Evolutionary conservation across 208 protist genomes (phyloP), one percentile per base, ranked within the genome.

Genomic region (Trypanosoma vivax): DNA sequence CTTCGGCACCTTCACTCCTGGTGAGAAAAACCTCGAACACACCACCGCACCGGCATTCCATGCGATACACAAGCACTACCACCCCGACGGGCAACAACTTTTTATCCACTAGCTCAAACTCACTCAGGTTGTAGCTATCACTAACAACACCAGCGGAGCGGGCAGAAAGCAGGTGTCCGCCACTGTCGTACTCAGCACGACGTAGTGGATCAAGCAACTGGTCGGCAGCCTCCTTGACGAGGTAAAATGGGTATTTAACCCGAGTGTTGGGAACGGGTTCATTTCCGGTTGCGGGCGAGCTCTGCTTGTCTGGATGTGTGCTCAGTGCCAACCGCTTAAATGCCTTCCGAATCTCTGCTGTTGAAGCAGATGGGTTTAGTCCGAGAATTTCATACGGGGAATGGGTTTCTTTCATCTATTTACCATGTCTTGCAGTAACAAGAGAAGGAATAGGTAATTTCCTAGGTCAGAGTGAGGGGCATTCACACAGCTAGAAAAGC

Each of bases 41-140:
- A 9, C 83, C 83, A 40, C 83, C 83, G 50, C 83, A 92, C 18
- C 83, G 76, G 60, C 83, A 92, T 51, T 87, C 83, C 29, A 75
- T 54, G 45, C 55, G 60, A 46, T 78, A 88, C 31, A 88, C 68
- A 33, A 55, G 53, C 57, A 79, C 61, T 25, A 37, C 33, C 7
- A 47, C 27, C 5, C 5, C 39, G 21, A 7, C 31, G 33, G 5
- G 28, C 13, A 41, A 6, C 29, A 9, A n/a, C 23, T 27, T 19
- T 38, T 57, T 19, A 1, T 39, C 49, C 10, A 75, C 63, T 10
- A 65, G 50, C 27, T 64, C 53, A 62, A 88, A 88, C 42, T 88
- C 77, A 31, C 16, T n/a, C 3, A 91, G 62, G 16, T 41, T 39
- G 35, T 76, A 79, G 1, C 59, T 70, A 50, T 88, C 83, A 50